Evolutionary conservation across 805 yeast genomes (phyloP).

Genomic region (Schwanniomyces pseudopolymorphus): DNA sequence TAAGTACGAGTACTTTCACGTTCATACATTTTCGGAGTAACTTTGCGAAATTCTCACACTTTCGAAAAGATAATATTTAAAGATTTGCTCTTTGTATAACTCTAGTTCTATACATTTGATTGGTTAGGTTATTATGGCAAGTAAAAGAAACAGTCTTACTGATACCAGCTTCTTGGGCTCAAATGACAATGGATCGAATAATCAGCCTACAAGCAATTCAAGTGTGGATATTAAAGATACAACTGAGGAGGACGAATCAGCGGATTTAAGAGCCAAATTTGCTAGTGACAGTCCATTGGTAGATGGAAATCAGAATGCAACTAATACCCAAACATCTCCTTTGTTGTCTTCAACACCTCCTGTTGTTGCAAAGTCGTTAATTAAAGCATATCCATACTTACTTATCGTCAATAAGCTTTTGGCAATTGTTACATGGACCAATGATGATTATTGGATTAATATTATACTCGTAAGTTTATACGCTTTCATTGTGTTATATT

Average conservation of each 20-base stretch:
- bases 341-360: conserved; percentile 88
- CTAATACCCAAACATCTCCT: conserved; percentile 65
- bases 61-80: background rate
- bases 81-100: background rate
- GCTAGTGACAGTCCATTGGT: conserved; percentile 8
- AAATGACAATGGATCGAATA: background rate
- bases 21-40: conserved; percentile 1
- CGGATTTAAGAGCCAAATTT: conserved; percentile 32
- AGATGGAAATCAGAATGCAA: conserved; percentile 5
- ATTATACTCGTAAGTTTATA: conserved; percentile 57
- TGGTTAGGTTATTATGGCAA: background rate
- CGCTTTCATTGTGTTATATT: conserved; percentile 65
- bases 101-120: background rate
- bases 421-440: conserved; percentile 87
- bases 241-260: conserved; percentile 6
- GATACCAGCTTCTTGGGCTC: background rate
- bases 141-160: background rate
- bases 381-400: conserved; percentile 82
- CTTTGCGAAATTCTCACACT: background rate
- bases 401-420: conserved; percentile 67
- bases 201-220: conserved; percentile 1
- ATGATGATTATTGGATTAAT: conserved; percentile 77
- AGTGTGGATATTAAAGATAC: conserved; percentile 6
- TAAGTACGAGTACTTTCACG: background rate
- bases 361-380: conserved; percentile 77